Conservation (phyloP, 352 stramenopile species). For the Aphanomyces astaci region DNA sequence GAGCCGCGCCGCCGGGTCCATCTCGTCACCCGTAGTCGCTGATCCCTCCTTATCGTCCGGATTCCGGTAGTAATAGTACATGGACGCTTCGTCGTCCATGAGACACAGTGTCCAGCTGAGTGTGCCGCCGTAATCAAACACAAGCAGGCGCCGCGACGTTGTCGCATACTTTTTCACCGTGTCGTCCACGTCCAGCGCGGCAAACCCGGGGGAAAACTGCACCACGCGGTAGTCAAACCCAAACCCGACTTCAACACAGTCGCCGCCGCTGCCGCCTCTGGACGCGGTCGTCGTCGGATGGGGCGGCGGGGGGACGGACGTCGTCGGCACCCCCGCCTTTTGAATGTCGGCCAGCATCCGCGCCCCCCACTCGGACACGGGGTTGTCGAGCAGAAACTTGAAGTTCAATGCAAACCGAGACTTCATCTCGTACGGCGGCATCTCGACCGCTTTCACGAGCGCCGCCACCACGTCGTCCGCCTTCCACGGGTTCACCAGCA, state of each 20-base stretch:
- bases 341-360: constrained; percentile 94
- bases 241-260: constrained; percentile 88
- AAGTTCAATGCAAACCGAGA: constrained; percentile 69
- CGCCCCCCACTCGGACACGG: constrained; percentile 89
- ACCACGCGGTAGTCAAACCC: constrained; percentile 94
- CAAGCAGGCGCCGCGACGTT: constrained; percentile 76
- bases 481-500: constrained; percentile 98
- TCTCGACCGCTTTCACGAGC: constrained; percentile 53
- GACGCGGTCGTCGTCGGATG: constrained; percentile 24
- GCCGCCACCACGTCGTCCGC: constrained; percentile 74
- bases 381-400: constrained; percentile 74
- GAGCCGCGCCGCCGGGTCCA: not conserved
- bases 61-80: constrained; percentile 27
- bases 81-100: constrained; percentile 45
- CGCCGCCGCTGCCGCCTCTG: constrained; percentile 28
- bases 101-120: constrained; percentile 72
- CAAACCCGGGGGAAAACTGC: constrained; percentile 92
- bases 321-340: constrained; percentile 41
- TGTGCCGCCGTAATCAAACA: constrained; percentile 98
- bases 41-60: no score
- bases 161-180: constrained; percentile 75
- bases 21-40: not conserved
- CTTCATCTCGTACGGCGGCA: constrained; percentile 72
- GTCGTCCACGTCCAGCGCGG: constrained; percentile 83
- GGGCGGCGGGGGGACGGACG: no score